Percentiles rank a stretch among this genome's conserved stretches.
These are phyloP conservation scores for Zizania palustris DNA, from an alignment of 202 grass and related monocot species.

Conservation along the genomic window DNA sequence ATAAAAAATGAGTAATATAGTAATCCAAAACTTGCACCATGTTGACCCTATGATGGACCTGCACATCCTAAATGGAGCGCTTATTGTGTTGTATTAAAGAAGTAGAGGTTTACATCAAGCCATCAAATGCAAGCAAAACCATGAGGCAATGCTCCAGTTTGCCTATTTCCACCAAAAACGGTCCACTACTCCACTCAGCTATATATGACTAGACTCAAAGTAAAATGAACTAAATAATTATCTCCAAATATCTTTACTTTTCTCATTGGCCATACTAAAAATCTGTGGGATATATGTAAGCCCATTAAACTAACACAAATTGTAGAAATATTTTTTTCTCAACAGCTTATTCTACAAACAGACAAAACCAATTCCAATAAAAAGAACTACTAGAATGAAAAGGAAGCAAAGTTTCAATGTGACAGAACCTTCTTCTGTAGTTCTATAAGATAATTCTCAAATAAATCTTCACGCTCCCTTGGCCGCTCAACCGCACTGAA, in stretches of 20 bases:
- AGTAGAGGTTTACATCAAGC: conserved; percentile 17
- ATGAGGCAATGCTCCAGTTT: neutral
- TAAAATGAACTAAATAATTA: no score
- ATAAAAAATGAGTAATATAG: no score
- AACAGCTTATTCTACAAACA: neutral
- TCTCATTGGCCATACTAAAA: neutral
- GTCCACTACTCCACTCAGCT: neutral
- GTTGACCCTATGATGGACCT: neutral
- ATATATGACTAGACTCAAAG: neutral
- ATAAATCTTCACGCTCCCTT: conserved; percentile 94
- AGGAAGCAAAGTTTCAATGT: conserved; percentile 5
- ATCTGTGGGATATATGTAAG: neutral
- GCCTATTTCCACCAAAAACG: conserved; percentile 9
- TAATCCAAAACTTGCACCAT: no score
- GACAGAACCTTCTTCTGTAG: conserved; percentile 90
- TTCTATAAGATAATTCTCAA: conserved; percentile 88
- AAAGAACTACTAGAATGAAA: conserved; percentile 22
- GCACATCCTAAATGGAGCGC: conserved; percentile 1
- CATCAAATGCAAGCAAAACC: neutral
- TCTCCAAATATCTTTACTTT: neutral
- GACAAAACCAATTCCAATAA: conserved; percentile 5
- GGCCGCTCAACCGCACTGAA: conserved; percentile 83
- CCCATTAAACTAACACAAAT: conserved; percentile 9
- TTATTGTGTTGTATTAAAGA: neutral
- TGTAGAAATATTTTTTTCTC: conserved; percentile 15